A percentile compares a stretch with the other conserved stretches of the same genome.
Conservation (phyloP, 2,329 filamentous ascomycete genomes). For the Didymella pomorum region DNA sequence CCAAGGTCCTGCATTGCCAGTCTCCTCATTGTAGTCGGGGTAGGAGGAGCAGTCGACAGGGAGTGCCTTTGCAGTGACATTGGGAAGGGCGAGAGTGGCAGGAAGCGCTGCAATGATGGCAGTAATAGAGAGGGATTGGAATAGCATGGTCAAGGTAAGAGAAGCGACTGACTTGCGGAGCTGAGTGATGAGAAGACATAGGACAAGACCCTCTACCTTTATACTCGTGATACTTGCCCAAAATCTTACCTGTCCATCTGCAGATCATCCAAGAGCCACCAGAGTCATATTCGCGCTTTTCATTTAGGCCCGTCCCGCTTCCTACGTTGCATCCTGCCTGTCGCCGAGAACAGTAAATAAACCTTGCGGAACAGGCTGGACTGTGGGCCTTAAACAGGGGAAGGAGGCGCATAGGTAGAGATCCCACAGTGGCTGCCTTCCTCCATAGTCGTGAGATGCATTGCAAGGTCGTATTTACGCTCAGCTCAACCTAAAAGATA, state of each 20-base stretch:
- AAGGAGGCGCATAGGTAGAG: not conserved
- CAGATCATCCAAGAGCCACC: not conserved
- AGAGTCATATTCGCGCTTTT: not conserved
- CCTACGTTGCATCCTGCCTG: not conserved
- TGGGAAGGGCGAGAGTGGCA: not conserved
- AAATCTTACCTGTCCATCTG: not conserved
- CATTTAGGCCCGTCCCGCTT: not conserved
- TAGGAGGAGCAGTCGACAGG: slow-evolving; percentile 19
- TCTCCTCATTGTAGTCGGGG: slow-evolving; percentile 28
- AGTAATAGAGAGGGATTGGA: not conserved
- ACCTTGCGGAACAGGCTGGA: not conserved
- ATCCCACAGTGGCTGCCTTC: not conserved
- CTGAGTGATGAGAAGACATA: not conserved
- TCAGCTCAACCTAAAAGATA: not conserved
- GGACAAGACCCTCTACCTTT: not conserved
- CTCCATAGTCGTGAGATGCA: not conserved
- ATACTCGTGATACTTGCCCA: not conserved
- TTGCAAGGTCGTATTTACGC: not conserved
- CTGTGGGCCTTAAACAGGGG: not conserved
- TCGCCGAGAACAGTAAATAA: not conserved
- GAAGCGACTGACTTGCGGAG: not conserved
- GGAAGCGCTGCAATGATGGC: not conserved
- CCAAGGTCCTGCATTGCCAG: slow-evolving; percentile 25
- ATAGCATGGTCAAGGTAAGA: not conserved
- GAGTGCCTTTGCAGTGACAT: not conserved